Percentiles rank a stretch among this genome's conserved stretches.
Evolutionary conservation across 1,139 yeast genomes (phyloP).

Genomic region (Trichomonascaceae sp.): DNA sequence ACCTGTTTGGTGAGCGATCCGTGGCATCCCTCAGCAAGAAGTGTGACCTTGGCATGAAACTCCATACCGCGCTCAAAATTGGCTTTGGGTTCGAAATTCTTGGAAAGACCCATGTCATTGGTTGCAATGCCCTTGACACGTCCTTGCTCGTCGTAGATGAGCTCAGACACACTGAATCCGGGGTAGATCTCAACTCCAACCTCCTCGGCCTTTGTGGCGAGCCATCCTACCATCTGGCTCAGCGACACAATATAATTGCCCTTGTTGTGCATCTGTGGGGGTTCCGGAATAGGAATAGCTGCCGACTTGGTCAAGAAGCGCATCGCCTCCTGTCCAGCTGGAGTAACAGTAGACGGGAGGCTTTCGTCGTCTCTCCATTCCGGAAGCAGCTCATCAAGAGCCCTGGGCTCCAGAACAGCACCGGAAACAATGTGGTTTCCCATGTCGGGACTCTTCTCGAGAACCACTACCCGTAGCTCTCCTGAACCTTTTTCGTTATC

Average conservation of each 20-base stretch:
- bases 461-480: constrained; percentile 67
- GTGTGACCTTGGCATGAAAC: constrained; percentile 76
- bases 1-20: constrained; percentile 79
- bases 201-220: constrained; percentile 83
- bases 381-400: constrained; percentile 76
- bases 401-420: constrained; percentile 83
- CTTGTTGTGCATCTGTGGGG: constrained; percentile 76
- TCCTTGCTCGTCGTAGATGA: constrained; percentile 45
- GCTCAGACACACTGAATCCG: constrained; percentile 77
- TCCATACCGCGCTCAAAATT: constrained; percentile 93
- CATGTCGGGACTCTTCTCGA: constrained; percentile 87
- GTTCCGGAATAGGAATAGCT: constrained; percentile 72
- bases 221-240: constrained; percentile 66
- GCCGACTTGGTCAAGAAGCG: constrained; percentile 45
- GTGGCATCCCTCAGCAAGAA: constrained; percentile 94
- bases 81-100: constrained; percentile 61
- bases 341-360: constrained; percentile 43
- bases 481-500: constrained; percentile 58
- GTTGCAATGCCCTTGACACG: constrained; percentile 85
- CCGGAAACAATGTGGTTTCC: constrained; percentile 87
- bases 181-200: constrained; percentile 91
- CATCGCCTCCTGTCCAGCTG: constrained; percentile 68
- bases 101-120: constrained; percentile 75
- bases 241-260: constrained; percentile 80
- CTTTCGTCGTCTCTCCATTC: constrained; percentile 46